Base-by-base conservation (phyloP, 2,329 filamentous ascomycete species). In the Fusarium redolens region DNA sequence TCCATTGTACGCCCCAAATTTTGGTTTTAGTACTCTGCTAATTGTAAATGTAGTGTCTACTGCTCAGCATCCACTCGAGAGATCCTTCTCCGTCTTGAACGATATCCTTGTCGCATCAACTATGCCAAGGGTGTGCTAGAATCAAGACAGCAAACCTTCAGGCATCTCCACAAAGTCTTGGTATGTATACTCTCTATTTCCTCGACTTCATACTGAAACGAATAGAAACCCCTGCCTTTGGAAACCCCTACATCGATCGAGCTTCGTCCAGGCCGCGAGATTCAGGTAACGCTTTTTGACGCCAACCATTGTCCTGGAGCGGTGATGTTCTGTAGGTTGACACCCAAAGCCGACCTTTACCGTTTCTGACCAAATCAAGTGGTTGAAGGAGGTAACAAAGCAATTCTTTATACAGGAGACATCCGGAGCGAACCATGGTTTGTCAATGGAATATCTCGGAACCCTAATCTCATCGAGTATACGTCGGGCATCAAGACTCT, bases 251-350 rank as follows among this genome's bases (percentile, higher is more conserved):
- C 92, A 0, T 82, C 84, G 7, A 89, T 98, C 51, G 93, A 97
- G 77, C 85, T 98, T 5, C 86, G 85, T 3, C 93, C 92, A 0
- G 89, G 89, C 3, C 87, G 88, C 51, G 84, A 83, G n/a, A 90
- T 98, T 30, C 90, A 91, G 51, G 93, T 97, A 22, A 98, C 95
- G 0, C 85, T 98, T 0, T 89, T 98, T 57, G 92, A 97, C 83
- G 95, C 96, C 3, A 98, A 98, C 76, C 96, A 98, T 79, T 98
- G 96, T 76, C 88, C 92, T 1, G 95, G 96, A 0, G 91, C 94
- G 22, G 94, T 96, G 22, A 97, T 97, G 94, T 98, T 98, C 78
- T 85, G 88, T 90, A 79, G 72, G 87, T 4, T 30, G 2, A 9
- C 4, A 22, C 9, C 7, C 1, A 10, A 7, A 14, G 1, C 4